Base-by-base conservation (phyloP, 2,329 filamentous ascomycete genomes). In the Penicillium freii region DNA sequence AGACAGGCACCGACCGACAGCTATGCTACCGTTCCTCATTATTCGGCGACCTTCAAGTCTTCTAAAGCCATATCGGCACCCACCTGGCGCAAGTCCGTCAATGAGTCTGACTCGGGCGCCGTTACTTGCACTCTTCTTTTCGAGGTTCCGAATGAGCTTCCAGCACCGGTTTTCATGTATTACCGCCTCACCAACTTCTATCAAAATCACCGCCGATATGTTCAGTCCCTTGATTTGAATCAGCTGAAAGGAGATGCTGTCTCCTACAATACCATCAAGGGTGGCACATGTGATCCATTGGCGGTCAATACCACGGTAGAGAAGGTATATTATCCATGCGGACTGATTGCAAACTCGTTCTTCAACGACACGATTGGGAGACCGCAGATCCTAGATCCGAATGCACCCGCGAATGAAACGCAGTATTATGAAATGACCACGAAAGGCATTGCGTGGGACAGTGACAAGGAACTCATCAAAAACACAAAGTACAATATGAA, bases 151-250 rank as follows among this genome's bases (percentile, higher is more conserved):
- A 87, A 93, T 67, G 80, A 86, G 57, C 87, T 99, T 75, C 81
- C 83, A 3, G 85, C 92, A 1, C 92, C 93, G 0, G 90, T 99
- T 11, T 84, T 93, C 60, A 86, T 97, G 75, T 99, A 97, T 80
- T 99, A 99, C 76, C 89, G 89, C 66, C 86, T 99, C 62, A 93
- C 91, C 57, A 96, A 97, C 78, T 99, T 99, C 79, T 97, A 97
- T 80, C 94, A 99, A 77, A 99, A 99, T 73, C 94, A 99, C 73
- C 89, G 94, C 64, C 88, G 93, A 75, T 99, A 99, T 67, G 94
- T 97, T 59, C 90, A 91, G 71, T 96, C 91, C 1, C 89, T 96
- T 69, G 89, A 92, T 70, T 83, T 87, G 56, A 82, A 90, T 51
- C 94, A 99, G 75, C 81, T 99, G 52, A 89, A 88, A 64, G 94